phyloP scores from a whole-genome alignment of 208 protist genomes.

The Kentomonas sorsogonicus region DNA sequence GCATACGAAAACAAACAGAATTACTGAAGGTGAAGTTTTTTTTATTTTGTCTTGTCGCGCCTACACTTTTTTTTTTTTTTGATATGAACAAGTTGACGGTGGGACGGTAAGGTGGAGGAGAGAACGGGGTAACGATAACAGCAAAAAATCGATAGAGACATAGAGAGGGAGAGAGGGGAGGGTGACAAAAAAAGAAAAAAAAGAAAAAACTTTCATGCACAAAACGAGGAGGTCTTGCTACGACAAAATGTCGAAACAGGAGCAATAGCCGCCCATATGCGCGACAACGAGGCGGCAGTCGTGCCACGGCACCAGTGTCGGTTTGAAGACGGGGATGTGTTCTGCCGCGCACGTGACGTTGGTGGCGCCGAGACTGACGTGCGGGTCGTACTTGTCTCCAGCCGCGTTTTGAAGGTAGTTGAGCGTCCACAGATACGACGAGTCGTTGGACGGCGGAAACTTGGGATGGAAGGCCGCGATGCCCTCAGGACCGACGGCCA shows the following conservation, averaged over 20 bases:
- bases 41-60: not conserved
- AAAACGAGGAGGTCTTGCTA: not conserved
- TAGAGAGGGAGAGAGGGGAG: conserved; percentile 1
- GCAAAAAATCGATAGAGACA: not conserved
- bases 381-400: conserved; percentile 52
- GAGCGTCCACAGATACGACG: conserved; percentile 41
- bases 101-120: not conserved
- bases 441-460: conserved; percentile 39
- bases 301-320: conserved; percentile 43
- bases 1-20: not conserved
- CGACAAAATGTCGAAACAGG: conserved; percentile 66
- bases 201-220: conserved; percentile 1
- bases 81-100: not conserved
- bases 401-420: conserved; percentile 35
- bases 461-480: conserved; percentile 61
- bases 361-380: conserved; percentile 70
- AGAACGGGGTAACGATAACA: not conserved
- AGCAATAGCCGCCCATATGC: conserved; percentile 77
- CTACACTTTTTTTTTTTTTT: not conserved
- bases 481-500: conserved; percentile 42
- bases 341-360: conserved; percentile 24
- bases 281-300: conserved; percentile 70
- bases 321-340: conserved; percentile 48
- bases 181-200: conserved; percentile 10
- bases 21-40: not conserved